Percentiles rank a stretch among this genome's conserved stretches.
These are phyloP conservation scores for Priceomyces castillae DNA, from an alignment of 805 yeast species.

Conservation along the genomic window DNA sequence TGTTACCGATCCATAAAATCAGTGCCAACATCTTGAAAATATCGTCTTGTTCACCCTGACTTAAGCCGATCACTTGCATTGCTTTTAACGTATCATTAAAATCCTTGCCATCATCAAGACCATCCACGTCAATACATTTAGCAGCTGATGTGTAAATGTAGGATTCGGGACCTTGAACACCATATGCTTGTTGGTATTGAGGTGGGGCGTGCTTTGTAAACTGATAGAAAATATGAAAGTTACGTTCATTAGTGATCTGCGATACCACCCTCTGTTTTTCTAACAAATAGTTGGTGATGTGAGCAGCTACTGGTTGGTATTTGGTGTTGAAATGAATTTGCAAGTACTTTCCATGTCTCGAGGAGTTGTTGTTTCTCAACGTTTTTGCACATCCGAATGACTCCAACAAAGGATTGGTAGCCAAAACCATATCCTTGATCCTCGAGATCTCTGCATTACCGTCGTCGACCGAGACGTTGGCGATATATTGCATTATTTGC, in stretches of 20 bases:
- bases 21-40: conserved; percentile 83
- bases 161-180: conserved; percentile 92
- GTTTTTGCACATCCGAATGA: conserved; percentile 95
- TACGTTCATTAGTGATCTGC: conserved; percentile 88
- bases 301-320: conserved; percentile 91
- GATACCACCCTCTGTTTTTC: conserved; percentile 98
- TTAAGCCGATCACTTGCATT: conserved; percentile 82
- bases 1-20: conserved; percentile 91
- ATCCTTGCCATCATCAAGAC: conserved; percentile 80
- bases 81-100: conserved; percentile 79
- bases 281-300: conserved; percentile 88
- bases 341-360: conserved; percentile 89
- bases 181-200: conserved; percentile 75
- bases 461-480: conserved; percentile 72
- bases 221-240: conserved; percentile 96
- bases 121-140: conserved; percentile 80
- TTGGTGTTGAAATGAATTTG: conserved; percentile 80
- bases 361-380: conserved; percentile 81
- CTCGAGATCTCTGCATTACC: conserved; percentile 70
- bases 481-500: conserved; percentile 94
- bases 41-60: conserved; percentile 81
- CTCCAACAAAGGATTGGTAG: conserved; percentile 90
- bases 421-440: conserved; percentile 95
- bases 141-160: conserved; percentile 86
- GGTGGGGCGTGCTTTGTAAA: conserved; percentile 89